A percentile compares a stretch with the other conserved stretches of the same genome.
phyloP scores from a whole-genome alignment of 192 early-diverging fungal species.

The Funneliformis geosporum region DNA sequence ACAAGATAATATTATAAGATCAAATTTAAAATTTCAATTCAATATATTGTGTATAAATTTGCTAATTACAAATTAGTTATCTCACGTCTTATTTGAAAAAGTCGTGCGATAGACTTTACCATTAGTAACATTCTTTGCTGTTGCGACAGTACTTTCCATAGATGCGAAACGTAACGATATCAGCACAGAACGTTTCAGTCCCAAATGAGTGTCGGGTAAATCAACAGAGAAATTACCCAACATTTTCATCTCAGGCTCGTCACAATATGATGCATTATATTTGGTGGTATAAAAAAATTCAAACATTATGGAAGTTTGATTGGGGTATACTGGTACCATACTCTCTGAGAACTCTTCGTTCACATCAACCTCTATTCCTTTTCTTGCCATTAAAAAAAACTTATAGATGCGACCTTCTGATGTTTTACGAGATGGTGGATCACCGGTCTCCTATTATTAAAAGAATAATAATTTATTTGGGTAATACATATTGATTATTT shows the following conservation, averaged over 20 bases:
- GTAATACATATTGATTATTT: too few species aligned
- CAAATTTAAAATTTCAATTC: too few species aligned
- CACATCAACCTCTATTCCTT: slow-evolving; percentile 7
- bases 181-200: neutral
- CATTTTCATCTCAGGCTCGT: neutral
- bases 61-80: too few species aligned
- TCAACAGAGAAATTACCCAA: neutral
- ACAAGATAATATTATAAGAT: too few species aligned
- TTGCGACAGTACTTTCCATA: slow-evolving; percentile 8
- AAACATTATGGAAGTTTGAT: slow-evolving; percentile 3
- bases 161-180: slow-evolving; percentile 2
- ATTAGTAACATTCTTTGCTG: neutral
- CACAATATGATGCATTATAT: neutral
- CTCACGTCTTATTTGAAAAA: neutral
- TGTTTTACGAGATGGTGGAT: slow-evolving; percentile 26
- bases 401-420: slow-evolving; percentile 13
- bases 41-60: too few species aligned
- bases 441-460: neutral
- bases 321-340: neutral
- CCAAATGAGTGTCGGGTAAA: slow-evolving; percentile 22
- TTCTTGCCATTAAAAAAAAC: slow-evolving; percentile 11
- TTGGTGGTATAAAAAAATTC: slow-evolving; percentile 12
- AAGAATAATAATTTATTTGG: neutral
- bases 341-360: neutral
- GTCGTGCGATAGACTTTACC: neutral